Conservation (phyloP, 805 yeast genomes). For the Sugiyamaella smithiae region DNA sequence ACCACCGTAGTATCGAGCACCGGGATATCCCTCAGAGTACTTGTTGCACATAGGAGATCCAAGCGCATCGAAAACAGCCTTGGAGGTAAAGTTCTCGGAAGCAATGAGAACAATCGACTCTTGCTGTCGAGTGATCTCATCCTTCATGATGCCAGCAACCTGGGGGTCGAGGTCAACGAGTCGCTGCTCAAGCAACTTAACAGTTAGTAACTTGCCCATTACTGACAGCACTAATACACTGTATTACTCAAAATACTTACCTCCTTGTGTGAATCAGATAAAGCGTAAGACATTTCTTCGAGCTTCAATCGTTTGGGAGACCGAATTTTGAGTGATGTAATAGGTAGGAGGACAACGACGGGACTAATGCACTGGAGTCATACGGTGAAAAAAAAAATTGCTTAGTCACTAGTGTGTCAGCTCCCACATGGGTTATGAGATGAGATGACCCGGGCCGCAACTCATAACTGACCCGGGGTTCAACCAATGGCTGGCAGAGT, state of each 20-base stretch:
- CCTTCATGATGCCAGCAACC: constrained; percentile 43
- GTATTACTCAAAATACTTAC: constrained; percentile 20
- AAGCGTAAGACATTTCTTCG: constrained; percentile 30
- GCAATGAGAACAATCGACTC: constrained; percentile 93
- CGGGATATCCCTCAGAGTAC: constrained; percentile 99
- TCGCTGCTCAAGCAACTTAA: constrained; percentile 31
- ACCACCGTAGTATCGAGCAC: constrained; percentile 98
- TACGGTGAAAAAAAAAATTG: background rate
- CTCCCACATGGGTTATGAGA: background rate
- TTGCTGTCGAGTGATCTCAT: constrained; percentile 88
- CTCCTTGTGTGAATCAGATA: constrained; percentile 34
- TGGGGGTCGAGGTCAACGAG: constrained; percentile 38
- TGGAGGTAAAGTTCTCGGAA: constrained; percentile 94
- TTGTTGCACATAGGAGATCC: constrained; percentile 98
- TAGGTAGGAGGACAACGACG: background rate
- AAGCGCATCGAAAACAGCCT: constrained; percentile 91
- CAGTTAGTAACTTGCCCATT: too few species aligned
- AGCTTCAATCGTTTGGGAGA: constrained; percentile 11
- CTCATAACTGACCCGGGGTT: too few species aligned
- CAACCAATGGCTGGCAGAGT: too few species aligned
- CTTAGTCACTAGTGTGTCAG: background rate
- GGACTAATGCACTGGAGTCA: background rate
- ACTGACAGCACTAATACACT: background rate
- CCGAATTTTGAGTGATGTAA: constrained; percentile 13
- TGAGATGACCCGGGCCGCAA: too few species aligned